Evolutionary conservation across 805 yeast species (phyloP).

Genomic region (Cyberlindnera maclurae): DNA sequence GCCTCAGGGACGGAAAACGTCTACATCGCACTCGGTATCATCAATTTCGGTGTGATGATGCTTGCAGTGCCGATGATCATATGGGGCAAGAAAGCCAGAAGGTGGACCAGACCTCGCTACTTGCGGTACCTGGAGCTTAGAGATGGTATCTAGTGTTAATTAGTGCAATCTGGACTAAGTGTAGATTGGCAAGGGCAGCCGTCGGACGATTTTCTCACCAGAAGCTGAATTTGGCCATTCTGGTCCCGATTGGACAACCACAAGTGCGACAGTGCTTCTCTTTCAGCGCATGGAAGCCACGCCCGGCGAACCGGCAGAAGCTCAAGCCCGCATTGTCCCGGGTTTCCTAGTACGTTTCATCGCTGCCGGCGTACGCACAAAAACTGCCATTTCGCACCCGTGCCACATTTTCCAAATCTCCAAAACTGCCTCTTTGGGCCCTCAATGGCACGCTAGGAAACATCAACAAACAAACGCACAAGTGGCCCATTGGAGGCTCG

Average conservation of each 20-base stretch:
- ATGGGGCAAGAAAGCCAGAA: slow-evolving; percentile 55
- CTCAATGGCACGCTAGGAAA: neutral
- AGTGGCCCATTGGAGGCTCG: neutral
- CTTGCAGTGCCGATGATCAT: slow-evolving; percentile 49
- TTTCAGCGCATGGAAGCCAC: no score
- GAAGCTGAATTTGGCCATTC: no score
- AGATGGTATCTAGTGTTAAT: slow-evolving; percentile 29
- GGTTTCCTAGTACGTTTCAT: no score
- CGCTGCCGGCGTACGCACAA: no score
- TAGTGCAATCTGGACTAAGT: no score
- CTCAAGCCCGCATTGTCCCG: no score
- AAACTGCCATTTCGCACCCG: no score
- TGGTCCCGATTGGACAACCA: no score
- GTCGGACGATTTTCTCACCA: no score
- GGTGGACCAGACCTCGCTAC: slow-evolving; percentile 51
- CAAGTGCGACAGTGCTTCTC: no score
- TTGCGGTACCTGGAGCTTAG: slow-evolving; percentile 45
- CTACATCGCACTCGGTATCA: slow-evolving; percentile 51
- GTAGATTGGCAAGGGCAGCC: no score
- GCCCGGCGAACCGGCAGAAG: no score
- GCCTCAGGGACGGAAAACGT: slow-evolving; percentile 52
- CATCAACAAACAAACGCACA: neutral
- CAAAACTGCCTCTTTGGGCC: slow-evolving; percentile 3
- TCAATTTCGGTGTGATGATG: slow-evolving; percentile 53
- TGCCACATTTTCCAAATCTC: neutral